A percentile compares a stretch with the other conserved stretches of the same genome.
Evolutionary conservation across 1,284 basidiomycete genomes (phyloP).

Genomic region (Cutaneotrichosporon dermatis): DNA sequence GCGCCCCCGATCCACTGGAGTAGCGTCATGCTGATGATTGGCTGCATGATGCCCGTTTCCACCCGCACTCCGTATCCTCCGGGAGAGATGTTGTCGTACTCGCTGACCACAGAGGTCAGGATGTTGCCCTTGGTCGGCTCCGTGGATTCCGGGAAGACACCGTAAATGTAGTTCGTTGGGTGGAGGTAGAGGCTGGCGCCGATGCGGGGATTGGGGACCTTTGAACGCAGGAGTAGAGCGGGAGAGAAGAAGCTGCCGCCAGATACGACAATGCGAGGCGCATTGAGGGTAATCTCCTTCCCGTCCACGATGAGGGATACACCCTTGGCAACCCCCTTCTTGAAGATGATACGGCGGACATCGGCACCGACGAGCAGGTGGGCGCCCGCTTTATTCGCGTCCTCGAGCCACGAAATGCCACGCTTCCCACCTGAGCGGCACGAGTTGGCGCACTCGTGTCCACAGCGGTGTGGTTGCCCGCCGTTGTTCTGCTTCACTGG

Average conservation of each 20-base stretch:
- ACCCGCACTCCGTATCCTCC: conserved; percentile 50
- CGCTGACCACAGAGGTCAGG: conserved; percentile 49
- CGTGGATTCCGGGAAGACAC: conserved; percentile 48
- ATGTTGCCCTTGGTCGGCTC: conserved; percentile 51
- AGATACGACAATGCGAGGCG: conserved; percentile 47
- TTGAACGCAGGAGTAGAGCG: conserved; percentile 49
- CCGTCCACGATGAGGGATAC: conserved; percentile 26
- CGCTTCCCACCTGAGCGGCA: conserved; percentile 21
- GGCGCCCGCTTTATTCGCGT: conserved; percentile 19
- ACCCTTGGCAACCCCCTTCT: conserved; percentile 24
- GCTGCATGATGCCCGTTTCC: conserved; percentile 50
- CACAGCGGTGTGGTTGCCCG: conserved; percentile 1
- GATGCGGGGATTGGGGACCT: conserved; percentile 50
- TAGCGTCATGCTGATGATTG: conserved; percentile 42
- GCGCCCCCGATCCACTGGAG: conserved; percentile 39
- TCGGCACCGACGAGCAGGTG: conserved; percentile 14
- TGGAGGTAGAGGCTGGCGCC: conserved; percentile 52
- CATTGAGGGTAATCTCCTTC: conserved; percentile 34
- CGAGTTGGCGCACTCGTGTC: conserved; percentile 17
- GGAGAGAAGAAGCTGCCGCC: conserved; percentile 51
- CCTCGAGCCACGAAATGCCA: conserved; percentile 24
- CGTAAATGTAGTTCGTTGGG: conserved; percentile 49
- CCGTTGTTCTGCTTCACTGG: conserved; percentile 25
- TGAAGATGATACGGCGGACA: conserved; percentile 49
- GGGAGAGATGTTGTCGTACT: conserved; percentile 40